A percentile compares a stretch with the other conserved stretches of the same genome.
Evolutionary conservation across 805 yeast genomes (phyloP).

Genomic region (Wickerhamiella kurtzmanii): DNA sequence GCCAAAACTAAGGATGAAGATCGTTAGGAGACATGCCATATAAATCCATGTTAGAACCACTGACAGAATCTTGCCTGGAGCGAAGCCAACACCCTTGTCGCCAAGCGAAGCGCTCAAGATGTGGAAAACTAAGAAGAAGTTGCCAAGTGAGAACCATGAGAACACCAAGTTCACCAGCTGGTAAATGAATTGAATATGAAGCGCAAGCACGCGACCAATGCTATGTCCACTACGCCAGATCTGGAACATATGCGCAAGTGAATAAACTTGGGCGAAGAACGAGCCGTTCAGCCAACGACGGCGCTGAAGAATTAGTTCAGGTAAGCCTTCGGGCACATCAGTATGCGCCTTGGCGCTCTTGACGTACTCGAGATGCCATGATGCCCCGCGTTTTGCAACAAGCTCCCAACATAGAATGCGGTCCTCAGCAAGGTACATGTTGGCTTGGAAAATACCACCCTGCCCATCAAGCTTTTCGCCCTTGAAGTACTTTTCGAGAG

Average conservation of each 20-base stretch:
- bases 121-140: constrained; percentile 80
- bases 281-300: constrained; percentile 97
- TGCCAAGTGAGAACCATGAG: constrained; percentile 87
- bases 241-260: constrained; percentile 61
- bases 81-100: constrained; percentile 43
- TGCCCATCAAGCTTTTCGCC: constrained; percentile 72
- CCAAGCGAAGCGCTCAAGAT: constrained; percentile 73
- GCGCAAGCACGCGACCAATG: constrained; percentile 46
- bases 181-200: constrained; percentile 69
- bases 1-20: constrained; percentile 84
- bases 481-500: constrained; percentile 77
- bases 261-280: constrained; percentile 83
- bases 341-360: constrained; percentile 84
- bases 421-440: constrained; percentile 96
- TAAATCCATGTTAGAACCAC: constrained; percentile 78
- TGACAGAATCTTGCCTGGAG: constrained; percentile 64
- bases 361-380: constrained; percentile 75
- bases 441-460: constrained; percentile 78
- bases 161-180: constrained; percentile 61
- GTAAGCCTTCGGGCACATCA: constrained; percentile 81
- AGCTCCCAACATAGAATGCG: constrained; percentile 88
- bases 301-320: constrained; percentile 82
- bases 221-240: constrained; percentile 71
- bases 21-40: constrained; percentile 62
- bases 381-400: constrained; percentile 64